These are phyloP conservation scores for Amoebophrya sp. DNA, from an alignment of 169 alveolate species.

Conservation along the genomic window DNA sequence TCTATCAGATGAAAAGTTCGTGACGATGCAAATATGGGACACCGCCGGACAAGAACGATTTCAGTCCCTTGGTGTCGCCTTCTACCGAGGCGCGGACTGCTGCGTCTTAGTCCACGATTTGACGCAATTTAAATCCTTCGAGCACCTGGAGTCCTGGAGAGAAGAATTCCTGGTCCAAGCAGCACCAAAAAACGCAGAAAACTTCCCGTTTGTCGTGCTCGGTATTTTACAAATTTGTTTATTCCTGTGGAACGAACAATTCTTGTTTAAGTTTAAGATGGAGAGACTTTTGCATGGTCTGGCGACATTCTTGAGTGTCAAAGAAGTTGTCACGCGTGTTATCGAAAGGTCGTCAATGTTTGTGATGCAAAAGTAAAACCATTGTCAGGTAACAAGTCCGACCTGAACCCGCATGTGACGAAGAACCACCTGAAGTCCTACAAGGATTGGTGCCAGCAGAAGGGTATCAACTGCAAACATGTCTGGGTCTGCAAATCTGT, in stretches of 20 bases:
- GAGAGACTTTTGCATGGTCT: not conserved
- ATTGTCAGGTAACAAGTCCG: not conserved
- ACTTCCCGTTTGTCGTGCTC: conserved; percentile 47
- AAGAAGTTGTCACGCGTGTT: no score
- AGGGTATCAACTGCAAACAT: no score
- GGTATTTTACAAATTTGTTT: no score
- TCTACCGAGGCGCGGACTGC: conserved; percentile 99
- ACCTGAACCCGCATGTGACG: not conserved
- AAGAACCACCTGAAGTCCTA: not conserved
- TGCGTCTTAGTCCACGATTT: conserved; percentile 95
- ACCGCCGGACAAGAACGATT: conserved; percentile 90
- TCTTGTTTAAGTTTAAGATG: not conserved
- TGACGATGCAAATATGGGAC: conserved; percentile 91
- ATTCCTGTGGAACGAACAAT: not conserved
- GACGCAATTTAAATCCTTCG: conserved; percentile 74
- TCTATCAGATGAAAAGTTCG: conserved; percentile 77
- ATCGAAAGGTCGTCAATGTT: no score
- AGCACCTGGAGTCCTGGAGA: conserved; percentile 91
- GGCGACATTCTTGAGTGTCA: not conserved
- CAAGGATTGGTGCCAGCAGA: not conserved
- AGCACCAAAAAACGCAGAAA: conserved; percentile 40
- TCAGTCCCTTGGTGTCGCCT: conserved; percentile 92
- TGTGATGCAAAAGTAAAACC: no score
- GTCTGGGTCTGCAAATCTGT: no score
- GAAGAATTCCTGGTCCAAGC: conserved; percentile 91